phyloP scores from a whole-genome alignment of 495 filamentous ascomycete species.

The Lasiosphaeria ovina region DNA sequence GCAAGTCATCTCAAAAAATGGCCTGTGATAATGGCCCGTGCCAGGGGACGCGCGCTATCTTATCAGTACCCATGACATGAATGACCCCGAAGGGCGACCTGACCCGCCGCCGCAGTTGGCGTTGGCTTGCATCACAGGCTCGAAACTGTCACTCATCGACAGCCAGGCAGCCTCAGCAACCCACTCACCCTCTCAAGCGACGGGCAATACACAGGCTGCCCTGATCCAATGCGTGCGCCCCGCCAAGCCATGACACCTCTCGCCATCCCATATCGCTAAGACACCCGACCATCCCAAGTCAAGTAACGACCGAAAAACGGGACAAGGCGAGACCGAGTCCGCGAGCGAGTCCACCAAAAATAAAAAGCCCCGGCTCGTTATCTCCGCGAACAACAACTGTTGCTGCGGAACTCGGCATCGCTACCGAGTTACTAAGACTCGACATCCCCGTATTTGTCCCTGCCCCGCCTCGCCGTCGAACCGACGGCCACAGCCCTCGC shows the following conservation, averaged over 20 bases:
- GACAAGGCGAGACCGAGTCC: not conserved
- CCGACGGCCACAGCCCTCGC: not conserved
- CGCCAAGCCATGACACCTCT: not conserved
- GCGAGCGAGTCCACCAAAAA: not conserved
- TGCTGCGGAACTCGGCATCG: too few species aligned
- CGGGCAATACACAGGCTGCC: not conserved
- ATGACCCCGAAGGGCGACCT: too few species aligned
- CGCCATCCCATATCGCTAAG: not conserved
- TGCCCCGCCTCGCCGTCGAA: not conserved
- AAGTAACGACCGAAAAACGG: not conserved
- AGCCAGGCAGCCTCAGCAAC: too few species aligned
- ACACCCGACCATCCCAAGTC: not conserved
- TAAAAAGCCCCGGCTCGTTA: not conserved
- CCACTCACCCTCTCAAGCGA: too few species aligned
- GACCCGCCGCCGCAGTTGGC: too few species aligned
- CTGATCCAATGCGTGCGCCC: not conserved
- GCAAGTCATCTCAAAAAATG: too few species aligned
- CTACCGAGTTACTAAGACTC: too few species aligned
- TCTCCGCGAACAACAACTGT: not conserved
- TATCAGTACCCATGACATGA: too few species aligned
- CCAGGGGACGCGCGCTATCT: too few species aligned
- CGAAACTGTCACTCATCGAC: too few species aligned
- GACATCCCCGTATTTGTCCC: not conserved
- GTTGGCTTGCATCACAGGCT: too few species aligned
- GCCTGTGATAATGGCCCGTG: too few species aligned